Evolutionary conservation across 2,329 filamentous ascomycete species (phyloP).

Genomic region (Penicillium expansum): DNA sequence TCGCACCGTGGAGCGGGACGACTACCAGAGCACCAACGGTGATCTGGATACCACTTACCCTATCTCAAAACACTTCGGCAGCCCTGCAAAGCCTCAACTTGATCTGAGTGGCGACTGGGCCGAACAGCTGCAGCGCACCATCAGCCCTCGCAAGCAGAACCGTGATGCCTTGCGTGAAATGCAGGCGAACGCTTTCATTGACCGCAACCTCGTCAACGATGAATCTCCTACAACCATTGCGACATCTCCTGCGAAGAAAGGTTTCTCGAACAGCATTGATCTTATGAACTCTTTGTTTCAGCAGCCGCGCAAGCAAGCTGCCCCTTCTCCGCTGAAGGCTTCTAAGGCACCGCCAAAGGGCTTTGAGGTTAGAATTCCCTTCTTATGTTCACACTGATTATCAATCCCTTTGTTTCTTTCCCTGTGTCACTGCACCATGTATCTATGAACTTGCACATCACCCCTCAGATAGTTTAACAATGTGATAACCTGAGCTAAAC

Average conservation of each 20-base stretch:
- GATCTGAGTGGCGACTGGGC: slow-evolving; percentile 81
- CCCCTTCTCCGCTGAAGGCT: slow-evolving; percentile 50
- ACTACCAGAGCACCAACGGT: slow-evolving; percentile 45
- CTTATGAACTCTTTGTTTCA: slow-evolving; percentile 93
- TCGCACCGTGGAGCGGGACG: slow-evolving; percentile 73
- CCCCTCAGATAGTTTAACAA: slow-evolving; percentile 31
- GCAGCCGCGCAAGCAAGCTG: slow-evolving; percentile 53
- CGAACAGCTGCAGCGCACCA: slow-evolving; percentile 87
- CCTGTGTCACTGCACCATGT: slow-evolving; percentile 39
- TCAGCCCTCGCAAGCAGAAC: slow-evolving; percentile 90
- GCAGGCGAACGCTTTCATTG: slow-evolving; percentile 58
- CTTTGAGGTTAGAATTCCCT: slow-evolving; percentile 77
- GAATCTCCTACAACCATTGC: slow-evolving; percentile 32
- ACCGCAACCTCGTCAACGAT: slow-evolving; percentile 39
- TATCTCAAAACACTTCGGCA: slow-evolving; percentile 38
- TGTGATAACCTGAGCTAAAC: slow-evolving; percentile 43
- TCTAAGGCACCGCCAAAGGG: slow-evolving; percentile 60
- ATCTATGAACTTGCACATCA: slow-evolving; percentile 17
- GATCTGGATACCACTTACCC: slow-evolving; percentile 49
- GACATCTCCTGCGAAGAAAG: slow-evolving; percentile 47
- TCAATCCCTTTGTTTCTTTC: slow-evolving; percentile 43
- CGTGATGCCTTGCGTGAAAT: slow-evolving; percentile 67
- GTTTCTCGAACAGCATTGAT: slow-evolving; percentile 86
- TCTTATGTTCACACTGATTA: slow-evolving; percentile 30
- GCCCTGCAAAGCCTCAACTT: slow-evolving; percentile 54